Evolutionary conservation across 1,139 yeast species (phyloP).

Genomic region (Yamadazyma atlantica): DNA sequence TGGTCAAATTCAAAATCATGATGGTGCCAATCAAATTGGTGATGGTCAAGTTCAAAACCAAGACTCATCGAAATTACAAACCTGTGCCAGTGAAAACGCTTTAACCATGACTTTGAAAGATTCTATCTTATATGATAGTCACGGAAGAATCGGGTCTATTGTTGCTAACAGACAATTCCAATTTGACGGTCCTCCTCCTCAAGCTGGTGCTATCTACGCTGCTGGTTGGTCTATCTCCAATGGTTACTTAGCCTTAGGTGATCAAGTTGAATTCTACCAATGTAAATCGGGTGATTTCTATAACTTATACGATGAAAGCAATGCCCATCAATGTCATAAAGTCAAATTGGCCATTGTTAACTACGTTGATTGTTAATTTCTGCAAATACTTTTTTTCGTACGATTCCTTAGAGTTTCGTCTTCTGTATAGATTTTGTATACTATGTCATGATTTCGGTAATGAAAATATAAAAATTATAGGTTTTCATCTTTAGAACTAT

Average conservation of each 20-base stretch:
- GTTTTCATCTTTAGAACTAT: no score
- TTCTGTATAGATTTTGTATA: conserved; percentile 1
- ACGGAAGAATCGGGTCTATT: conserved; percentile 77
- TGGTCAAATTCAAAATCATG: conserved; percentile 42
- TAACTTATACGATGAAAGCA: conserved; percentile 73
- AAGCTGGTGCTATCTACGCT: conserved; percentile 85
- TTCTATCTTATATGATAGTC: conserved; percentile 56
- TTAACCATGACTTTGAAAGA: conserved; percentile 55
- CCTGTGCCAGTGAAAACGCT: conserved; percentile 54
- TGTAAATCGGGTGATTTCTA: conserved; percentile 79
- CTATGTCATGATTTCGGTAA: background rate
- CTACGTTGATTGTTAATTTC: conserved; percentile 54
- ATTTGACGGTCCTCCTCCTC: conserved; percentile 90
- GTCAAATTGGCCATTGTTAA: conserved; percentile 67
- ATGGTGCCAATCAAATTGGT: conserved; percentile 47
- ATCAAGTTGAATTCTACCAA: conserved; percentile 66
- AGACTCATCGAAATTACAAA: conserved; percentile 30
- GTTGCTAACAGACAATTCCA: conserved; percentile 88
- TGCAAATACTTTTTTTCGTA: no score
- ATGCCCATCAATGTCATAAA: conserved; percentile 65
- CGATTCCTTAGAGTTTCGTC: background rate
- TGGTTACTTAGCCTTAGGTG: conserved; percentile 72
- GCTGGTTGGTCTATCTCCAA: conserved; percentile 79
- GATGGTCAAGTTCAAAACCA: conserved; percentile 62
- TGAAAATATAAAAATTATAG: background rate